Conservation (phyloP, 495 filamentous ascomycete species). For the Stereocaulon alpinum region DNA sequence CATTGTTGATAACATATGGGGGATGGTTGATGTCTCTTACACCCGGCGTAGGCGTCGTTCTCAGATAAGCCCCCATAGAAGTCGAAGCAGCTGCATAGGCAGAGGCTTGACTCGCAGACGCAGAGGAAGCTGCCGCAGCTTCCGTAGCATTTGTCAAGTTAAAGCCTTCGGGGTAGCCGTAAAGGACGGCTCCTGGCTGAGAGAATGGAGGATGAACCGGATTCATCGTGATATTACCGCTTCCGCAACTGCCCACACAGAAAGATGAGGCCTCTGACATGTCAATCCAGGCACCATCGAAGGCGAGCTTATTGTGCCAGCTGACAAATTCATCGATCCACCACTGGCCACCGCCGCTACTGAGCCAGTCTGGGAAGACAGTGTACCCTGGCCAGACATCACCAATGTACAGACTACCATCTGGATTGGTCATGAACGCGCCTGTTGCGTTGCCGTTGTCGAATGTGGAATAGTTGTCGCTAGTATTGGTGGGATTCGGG, state of each 20-base stretch:
- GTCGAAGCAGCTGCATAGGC: slow-evolving; percentile 28
- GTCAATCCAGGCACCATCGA: slow-evolving; percentile 54
- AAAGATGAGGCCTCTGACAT: slow-evolving; percentile 66
- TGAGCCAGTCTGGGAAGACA: slow-evolving; percentile 55
- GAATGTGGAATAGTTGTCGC: slow-evolving; percentile 59
- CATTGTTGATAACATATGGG: slow-evolving; percentile 73
- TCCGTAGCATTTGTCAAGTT: slow-evolving; percentile 60
- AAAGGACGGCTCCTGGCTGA: slow-evolving; percentile 47
- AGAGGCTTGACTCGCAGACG: slow-evolving; percentile 41
- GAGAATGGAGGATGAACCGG: slow-evolving; percentile 58
- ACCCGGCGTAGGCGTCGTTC: slow-evolving; percentile 56
- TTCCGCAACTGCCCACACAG: slow-evolving; percentile 71
- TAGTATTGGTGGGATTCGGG: slow-evolving; percentile 59
- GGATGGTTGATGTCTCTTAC: slow-evolving; percentile 68
- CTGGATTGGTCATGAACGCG: slow-evolving; percentile 53
- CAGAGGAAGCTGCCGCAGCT: slow-evolving; percentile 47
- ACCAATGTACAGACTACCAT: slow-evolving; percentile 52
- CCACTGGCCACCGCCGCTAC: slow-evolving; percentile 49
- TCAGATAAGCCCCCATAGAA: slow-evolving; percentile 39
- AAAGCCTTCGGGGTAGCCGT: slow-evolving; percentile 63
- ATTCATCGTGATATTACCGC: slow-evolving; percentile 55
- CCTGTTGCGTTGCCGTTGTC: slow-evolving; percentile 53
- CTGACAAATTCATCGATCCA: slow-evolving; percentile 59
- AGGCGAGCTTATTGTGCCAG: slow-evolving; percentile 49
- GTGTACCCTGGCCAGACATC: slow-evolving; percentile 58